Conservation (phyloP, 2,329 filamentous ascomycete genomes). For the Pseudophaeomoniella oleicola region DNA sequence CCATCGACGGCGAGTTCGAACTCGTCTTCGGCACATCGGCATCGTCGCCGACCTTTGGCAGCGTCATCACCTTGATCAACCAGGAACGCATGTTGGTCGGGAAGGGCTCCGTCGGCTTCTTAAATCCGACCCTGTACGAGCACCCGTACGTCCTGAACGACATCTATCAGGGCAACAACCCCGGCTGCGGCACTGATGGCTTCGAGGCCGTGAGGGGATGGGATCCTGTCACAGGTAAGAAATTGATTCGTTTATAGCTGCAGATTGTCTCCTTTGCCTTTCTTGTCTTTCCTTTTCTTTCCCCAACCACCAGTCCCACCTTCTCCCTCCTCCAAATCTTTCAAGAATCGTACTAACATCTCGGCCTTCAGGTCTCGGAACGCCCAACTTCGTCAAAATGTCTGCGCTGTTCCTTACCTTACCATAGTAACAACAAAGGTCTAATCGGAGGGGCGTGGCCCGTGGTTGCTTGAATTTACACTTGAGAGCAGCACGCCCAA, state of each 20-base stretch:
- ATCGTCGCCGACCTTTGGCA: conserved; percentile 32
- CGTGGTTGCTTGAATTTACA: too few relatives aligned
- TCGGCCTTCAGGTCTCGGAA: conserved; percentile 15
- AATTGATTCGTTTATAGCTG: too few relatives aligned
- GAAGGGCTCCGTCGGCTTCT: conserved; percentile 25
- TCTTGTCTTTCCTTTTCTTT: not conserved
- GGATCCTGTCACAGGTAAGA: conserved; percentile 20
- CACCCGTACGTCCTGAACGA: conserved; percentile 18
- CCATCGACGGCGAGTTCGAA: conserved; percentile 26
- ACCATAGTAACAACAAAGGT: too few relatives aligned
- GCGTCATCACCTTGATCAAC: conserved; percentile 33
- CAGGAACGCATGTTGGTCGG: conserved; percentile 19
- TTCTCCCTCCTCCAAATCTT: not conserved
- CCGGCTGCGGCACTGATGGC: conserved; percentile 15
- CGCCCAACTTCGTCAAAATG: conserved; percentile 17
- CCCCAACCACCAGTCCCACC: too few relatives aligned
- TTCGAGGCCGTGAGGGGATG: conserved; percentile 15
- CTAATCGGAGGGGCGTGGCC: too few relatives aligned
- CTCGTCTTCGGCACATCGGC: conserved; percentile 32
- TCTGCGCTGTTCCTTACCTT: conserved; percentile 14
- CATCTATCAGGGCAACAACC: conserved; percentile 10
- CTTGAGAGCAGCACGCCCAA: too few relatives aligned
- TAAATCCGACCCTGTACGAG: conserved; percentile 30
- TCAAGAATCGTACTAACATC: not conserved
- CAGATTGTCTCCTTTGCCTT: conserved; percentile 12